Conservation (phyloP, 2,329 filamentous ascomycete species). For the Reticulascus tulasneorum region DNA sequence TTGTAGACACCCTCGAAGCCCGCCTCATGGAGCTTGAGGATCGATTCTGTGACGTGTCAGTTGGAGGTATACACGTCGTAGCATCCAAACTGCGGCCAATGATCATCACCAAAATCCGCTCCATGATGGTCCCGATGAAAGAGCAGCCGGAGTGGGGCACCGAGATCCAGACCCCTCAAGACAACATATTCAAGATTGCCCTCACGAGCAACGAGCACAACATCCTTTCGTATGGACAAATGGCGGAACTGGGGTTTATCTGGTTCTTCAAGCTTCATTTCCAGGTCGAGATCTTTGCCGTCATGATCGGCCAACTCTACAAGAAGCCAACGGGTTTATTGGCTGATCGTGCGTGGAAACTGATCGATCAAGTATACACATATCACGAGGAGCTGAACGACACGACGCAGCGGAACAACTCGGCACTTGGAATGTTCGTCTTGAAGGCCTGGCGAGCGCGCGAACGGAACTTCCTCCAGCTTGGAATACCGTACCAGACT, state of each 20-base stretch:
- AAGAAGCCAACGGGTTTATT: slow-evolving; percentile 41
- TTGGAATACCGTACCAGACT: slow-evolving; percentile 33
- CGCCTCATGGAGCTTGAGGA: slow-evolving; percentile 42
- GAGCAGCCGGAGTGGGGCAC: slow-evolving; percentile 45
- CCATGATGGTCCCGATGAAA: slow-evolving; percentile 42
- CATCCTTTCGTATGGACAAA: slow-evolving; percentile 36
- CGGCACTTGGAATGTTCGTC: slow-evolving; percentile 41
- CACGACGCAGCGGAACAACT: slow-evolving; percentile 39
- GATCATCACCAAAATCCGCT: slow-evolving; percentile 45
- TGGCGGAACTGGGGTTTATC: slow-evolving; percentile 43
- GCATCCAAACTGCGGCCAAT: slow-evolving; percentile 43
- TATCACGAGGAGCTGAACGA: slow-evolving; percentile 50
- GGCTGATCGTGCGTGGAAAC: slow-evolving; percentile 50
- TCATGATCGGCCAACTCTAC: slow-evolving; percentile 51
- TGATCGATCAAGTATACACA: slow-evolving; percentile 41
- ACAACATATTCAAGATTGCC: slow-evolving; percentile 54
- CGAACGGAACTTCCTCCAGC: slow-evolving; percentile 34
- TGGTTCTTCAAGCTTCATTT: slow-evolving; percentile 55
- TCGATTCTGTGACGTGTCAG: slow-evolving; percentile 46
- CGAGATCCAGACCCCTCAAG: slow-evolving; percentile 44
- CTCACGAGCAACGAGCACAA: slow-evolving; percentile 46
- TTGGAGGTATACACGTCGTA: slow-evolving; percentile 49
- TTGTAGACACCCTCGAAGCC: slow-evolving; percentile 38
- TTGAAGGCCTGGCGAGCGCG: slow-evolving; percentile 52
- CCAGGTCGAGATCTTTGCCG: slow-evolving; percentile 52